Base-by-base conservation (phyloP, 2,329 filamentous ascomycete species). In the Botrytis porri region DNA sequence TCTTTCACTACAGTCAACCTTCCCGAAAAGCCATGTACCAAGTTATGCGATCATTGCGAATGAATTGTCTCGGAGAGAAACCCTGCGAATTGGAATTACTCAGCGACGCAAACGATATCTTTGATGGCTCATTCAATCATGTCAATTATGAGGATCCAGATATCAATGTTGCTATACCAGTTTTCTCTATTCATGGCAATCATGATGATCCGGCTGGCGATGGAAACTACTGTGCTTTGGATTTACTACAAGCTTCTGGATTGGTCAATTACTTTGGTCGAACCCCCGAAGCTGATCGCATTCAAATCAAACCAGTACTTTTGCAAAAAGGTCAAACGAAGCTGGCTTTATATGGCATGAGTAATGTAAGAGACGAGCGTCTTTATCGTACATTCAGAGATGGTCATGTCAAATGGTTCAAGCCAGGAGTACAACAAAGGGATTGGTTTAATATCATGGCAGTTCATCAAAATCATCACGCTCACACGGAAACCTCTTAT, bases 131-230 rank as follows among this genome's bases (percentile, higher is more conserved):
- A 0, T 97, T 98, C 80, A 91, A 94, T 67, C 93, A 98, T 81
- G 95, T 97, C 83, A 99, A 99, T 83, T 99, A 99, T 83, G 94
- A 98, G 82, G 96, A 99, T 79, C 90, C 93, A 37, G 94, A 99
- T 78, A 98, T 99, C 82, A 99, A 99, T 79, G 90, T 99, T 74
- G 93, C 95, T 1, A 98, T 98, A 72, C 96, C 96, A 0, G 94
- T 99, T 41, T 99, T 99, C 81, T 97, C 95, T 0, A 99, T 99
- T 59, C 97, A 99, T 79, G 96, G 96, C 63, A 99, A 99, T 80
- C 96, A 99, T 81, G 96, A 99, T 80, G 96, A 99, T 80, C 96
- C 96, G 0, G 97, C 95, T n/a, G 96, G 96, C 16, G 95, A 98
- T 79, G 96, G 95, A 18, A 93, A 97, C 81, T 91, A 92, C 76